A percentile compares a stretch with the other conserved stretches of the same genome.
phyloP scores from a whole-genome alignment of 257 asterid species.

The Oldenlandia corymbosa region DNA sequence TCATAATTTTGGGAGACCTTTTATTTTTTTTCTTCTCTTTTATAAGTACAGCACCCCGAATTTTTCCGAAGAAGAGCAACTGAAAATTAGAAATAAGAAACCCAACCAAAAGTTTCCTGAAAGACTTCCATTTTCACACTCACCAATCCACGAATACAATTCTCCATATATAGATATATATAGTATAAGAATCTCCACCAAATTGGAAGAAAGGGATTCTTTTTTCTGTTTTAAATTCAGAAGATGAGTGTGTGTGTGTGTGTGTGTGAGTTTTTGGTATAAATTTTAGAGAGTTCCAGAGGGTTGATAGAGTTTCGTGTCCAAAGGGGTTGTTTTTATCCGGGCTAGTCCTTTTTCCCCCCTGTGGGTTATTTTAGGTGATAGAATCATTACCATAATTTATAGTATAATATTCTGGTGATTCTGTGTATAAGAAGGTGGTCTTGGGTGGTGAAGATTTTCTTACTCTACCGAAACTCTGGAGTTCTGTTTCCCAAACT shows the following conservation, averaged over 20 bases:
- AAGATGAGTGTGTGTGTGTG: neutral
- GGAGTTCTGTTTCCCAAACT: neutral
- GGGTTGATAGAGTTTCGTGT: slow-evolving; percentile 16
- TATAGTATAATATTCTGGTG: neutral
- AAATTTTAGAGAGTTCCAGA: slow-evolving; percentile 14
- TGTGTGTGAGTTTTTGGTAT: slow-evolving; percentile 1
- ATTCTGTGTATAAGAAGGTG: slow-evolving; percentile 8
- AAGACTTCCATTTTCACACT: slow-evolving; percentile 13
- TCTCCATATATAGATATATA: neutral
- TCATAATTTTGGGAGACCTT: slow-evolving; percentile 10
- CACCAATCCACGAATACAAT: slow-evolving; percentile 11
- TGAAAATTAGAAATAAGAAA: slow-evolving; percentile 42
- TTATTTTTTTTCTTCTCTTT: slow-evolving; percentile 1
- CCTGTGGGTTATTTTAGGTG: neutral
- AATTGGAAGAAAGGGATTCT: neutral
- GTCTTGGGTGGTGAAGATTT: slow-evolving; percentile 10
- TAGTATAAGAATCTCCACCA: neutral
- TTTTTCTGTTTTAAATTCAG: neutral
- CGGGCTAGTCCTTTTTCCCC: neutral
- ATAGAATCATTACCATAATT: neutral
- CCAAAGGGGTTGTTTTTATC: slow-evolving; percentile 5
- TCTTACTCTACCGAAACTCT: neutral
- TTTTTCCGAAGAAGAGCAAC: slow-evolving; percentile 27
- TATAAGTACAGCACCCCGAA: slow-evolving; percentile 24
- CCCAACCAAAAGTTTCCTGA: slow-evolving; percentile 11